phyloP scores from a whole-genome alignment of 768 basidiomycete genomes.

The Guyanaporus albipodus region DNA sequence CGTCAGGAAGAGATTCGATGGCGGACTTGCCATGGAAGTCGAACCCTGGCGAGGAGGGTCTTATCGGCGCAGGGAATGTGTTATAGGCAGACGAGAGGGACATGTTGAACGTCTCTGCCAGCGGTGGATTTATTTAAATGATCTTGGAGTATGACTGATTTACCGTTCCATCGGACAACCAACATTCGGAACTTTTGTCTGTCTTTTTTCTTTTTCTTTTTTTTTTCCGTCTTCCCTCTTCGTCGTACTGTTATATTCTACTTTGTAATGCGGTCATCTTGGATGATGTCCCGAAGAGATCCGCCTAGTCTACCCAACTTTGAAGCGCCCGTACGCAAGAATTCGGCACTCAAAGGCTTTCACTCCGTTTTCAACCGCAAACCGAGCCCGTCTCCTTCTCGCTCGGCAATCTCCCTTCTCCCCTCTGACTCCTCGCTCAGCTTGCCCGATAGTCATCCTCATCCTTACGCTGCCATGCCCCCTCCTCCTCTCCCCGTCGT shows the following conservation, averaged over 20 bases:
- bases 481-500: constrained; percentile 71
- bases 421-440: constrained; percentile 41
- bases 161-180: too few species aligned
- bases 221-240: too few species aligned
- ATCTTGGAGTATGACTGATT: too few species aligned
- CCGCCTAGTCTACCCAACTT: constrained; percentile 33
- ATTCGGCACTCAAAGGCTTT: constrained; percentile 36
- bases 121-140: too few species aligned
- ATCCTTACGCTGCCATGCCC: constrained; percentile 59
- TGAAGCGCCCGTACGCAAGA: constrained; percentile 33
- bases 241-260: too few species aligned
- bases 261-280: too few species aligned
- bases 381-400: constrained; percentile 35
- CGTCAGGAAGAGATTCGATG: too few species aligned
- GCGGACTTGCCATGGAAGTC: constrained; percentile 63
- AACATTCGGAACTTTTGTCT: too few species aligned
- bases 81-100: constrained; percentile 57
- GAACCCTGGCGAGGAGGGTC: constrained; percentile 53
- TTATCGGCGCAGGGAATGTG: constrained; percentile 52
- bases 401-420: constrained; percentile 49
- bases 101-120: too few species aligned
- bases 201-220: background rate
- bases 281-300: too few species aligned
- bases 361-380: constrained; percentile 51
- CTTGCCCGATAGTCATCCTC: constrained; percentile 36